Conservation (phyloP, 2,329 filamentous ascomycete genomes). For the Nemania serpens region DNA sequence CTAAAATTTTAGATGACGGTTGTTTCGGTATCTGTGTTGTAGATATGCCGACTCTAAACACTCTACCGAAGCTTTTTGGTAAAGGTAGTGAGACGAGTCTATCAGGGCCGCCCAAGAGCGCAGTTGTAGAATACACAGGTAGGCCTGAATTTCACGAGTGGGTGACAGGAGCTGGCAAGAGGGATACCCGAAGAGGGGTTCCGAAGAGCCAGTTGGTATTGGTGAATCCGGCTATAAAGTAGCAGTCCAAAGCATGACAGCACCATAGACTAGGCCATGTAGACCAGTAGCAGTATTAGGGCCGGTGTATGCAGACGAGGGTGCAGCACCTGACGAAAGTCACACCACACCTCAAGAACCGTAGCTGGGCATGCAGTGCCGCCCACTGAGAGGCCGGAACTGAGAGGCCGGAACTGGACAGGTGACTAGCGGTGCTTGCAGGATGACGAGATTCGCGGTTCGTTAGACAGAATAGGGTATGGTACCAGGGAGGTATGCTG, state of each 20-base stretch:
- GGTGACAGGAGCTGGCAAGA: neutral
- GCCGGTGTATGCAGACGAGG: conserved; percentile 9
- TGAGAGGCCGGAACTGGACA: conserved; percentile 2
- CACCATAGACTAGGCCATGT: conserved; percentile 5
- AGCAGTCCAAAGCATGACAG: conserved; percentile 21
- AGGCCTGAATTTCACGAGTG: conserved; percentile 1
- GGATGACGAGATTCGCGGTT: conserved; percentile 16
- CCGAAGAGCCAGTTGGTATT: conserved; percentile 13
- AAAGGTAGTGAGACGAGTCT: conserved; percentile 1
- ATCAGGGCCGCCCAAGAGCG: neutral
- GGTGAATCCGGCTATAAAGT: conserved; percentile 18
- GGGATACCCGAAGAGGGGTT: conserved; percentile 24
- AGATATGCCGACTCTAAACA: conserved; percentile 22
- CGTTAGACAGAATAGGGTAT: conserved; percentile 27
- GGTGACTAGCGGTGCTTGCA: conserved; percentile 22
- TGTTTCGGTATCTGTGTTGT: conserved; percentile 19
- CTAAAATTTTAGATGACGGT: conserved; percentile 17
- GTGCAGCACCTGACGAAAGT: conserved; percentile 13
- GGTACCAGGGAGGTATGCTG: conserved; percentile 14
- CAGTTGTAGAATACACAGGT: neutral
- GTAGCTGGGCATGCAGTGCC: conserved; percentile 28
- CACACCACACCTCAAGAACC: conserved; percentile 26
- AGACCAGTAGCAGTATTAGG: conserved; percentile 17
- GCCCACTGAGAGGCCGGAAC: conserved; percentile 24
- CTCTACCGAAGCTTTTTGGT: neutral